Evolutionary conservation across 202 grass and related monocot species (phyloP), one percentile per base, ranked within the genome.

Genomic region (Alloteropsis angusta): DNA sequence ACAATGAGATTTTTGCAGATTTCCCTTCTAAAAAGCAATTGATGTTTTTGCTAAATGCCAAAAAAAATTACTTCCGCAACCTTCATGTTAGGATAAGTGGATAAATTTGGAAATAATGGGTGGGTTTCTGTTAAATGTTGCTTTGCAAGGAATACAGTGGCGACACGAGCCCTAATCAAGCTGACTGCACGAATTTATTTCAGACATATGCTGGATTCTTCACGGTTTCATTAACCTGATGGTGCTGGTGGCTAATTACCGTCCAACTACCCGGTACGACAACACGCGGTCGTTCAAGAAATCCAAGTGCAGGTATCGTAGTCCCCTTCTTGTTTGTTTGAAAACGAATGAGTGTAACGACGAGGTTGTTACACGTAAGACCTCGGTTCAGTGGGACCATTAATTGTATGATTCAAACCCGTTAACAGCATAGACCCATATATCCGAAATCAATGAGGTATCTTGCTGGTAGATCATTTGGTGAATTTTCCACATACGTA

Each of bases 331-430:
- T 19, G 16, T 9, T 9, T 39, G 32, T 50, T 8, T 73, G 22
- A 82, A 42, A 55, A 68, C 3, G 9, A 18, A 67, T 14, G 14
- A 17, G 59, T 18, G n/a, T n/a, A n/a, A n/a, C n/a, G 48, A 65
- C 16, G 68, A 73, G 57, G 32, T 74, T 55, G 36, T 67, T 83
- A 58, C 38, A 75, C 70, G 60, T 58, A 67, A 58, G 25, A 65
- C 47, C 71, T 36, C 4, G n/a, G 23, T 12, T 32, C 6, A 23
- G 49, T 26, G 61, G 53, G 60, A 54, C 47, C 41, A 59, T 47
- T 76, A 75, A 68, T 75, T 83, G 49, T n/a, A n/a, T 58, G 49
- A 68, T 67, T 54, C 6, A n/a, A 67, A 58, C 47, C 47, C 14
- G 12, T 13, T 45, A 42, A 10, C 19, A 42, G n/a, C 4, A 58